These are phyloP conservation scores for Pichia sp. DNA, from an alignment of 1,139 yeast genomes.

Conservation along the genomic window DNA sequence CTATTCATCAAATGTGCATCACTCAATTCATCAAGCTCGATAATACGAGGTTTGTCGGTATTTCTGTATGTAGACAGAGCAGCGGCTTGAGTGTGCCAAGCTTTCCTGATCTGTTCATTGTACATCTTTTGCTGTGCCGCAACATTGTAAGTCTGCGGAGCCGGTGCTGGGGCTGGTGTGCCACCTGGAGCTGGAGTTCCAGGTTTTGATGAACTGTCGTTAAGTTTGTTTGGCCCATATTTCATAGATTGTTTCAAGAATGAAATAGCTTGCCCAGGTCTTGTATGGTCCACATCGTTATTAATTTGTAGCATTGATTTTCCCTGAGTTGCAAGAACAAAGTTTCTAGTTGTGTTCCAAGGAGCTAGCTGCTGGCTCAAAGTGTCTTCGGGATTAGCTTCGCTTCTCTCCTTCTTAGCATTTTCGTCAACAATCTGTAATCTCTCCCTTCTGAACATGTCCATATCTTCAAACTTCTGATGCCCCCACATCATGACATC, in stretches of 20 bases:
- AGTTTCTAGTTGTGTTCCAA: constrained; percentile 89
- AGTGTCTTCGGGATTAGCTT: constrained; percentile 30
- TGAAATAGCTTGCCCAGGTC: constrained; percentile 86
- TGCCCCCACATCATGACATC: constrained; percentile 95
- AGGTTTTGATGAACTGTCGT: constrained; percentile 8
- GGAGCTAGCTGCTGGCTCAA: constrained; percentile 86
- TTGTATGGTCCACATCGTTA: constrained; percentile 97
- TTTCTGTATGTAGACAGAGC: constrained; percentile 40
- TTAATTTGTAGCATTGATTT: constrained; percentile 94
- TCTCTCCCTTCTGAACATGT: constrained; percentile 24
- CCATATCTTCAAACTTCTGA: constrained; percentile 36
- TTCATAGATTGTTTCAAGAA: constrained; percentile 89
- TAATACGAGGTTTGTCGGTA: constrained; percentile 29
- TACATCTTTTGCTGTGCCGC: constrained; percentile 89
- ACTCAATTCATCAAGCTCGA: constrained; percentile 27
- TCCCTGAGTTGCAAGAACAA: constrained; percentile 90
- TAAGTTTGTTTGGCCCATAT: constrained; percentile 63
- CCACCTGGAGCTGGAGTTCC: constrained; percentile 6
- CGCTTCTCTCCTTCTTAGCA: constrained; percentile 23
- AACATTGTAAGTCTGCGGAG: constrained; percentile 65
- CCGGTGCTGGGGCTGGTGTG: constrained; percentile 6
- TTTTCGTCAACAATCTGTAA: constrained; percentile 11
- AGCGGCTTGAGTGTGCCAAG: constrained; percentile 84
- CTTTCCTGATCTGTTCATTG: constrained; percentile 81
- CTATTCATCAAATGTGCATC: constrained; percentile 24